Conservation (phyloP, 331 rosid species). For the Pyracantha coccinea region DNA sequence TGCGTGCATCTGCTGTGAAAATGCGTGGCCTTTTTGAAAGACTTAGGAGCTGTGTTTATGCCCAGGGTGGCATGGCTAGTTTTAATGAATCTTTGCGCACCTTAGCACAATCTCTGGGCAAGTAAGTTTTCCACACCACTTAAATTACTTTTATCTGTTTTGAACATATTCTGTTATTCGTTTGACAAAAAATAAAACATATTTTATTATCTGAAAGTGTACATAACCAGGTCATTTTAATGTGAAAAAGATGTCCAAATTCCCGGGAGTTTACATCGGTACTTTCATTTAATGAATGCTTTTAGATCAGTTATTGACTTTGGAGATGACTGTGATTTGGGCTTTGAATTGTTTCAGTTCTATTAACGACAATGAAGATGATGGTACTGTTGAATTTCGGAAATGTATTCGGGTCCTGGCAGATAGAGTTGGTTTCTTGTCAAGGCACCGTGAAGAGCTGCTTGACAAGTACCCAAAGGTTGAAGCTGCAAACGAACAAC, state of each 20-base stretch:
- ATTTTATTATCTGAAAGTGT: too few relatives aligned
- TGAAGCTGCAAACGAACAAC: conserved; percentile 76
- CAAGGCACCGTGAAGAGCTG: conserved; percentile 71
- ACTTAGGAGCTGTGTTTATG: conserved; percentile 59
- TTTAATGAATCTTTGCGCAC: conserved; percentile 63
- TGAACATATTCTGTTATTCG: neutral
- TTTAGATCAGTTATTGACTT: conserved; percentile 14
- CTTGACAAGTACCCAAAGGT: conserved; percentile 60
- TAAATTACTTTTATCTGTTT: neutral
- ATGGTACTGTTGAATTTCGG: conserved; percentile 67
- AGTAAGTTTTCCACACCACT: conserved; percentile 41
- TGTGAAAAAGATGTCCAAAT: neutral
- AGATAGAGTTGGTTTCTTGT: conserved; percentile 69
- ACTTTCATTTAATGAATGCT: neutral
- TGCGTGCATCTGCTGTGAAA: conserved; percentile 81
- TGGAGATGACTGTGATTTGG: conserved; percentile 1
- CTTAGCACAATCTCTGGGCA: conserved; percentile 78
- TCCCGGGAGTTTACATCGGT: neutral
- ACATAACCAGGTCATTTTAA: neutral
- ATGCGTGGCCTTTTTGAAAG: conserved; percentile 86
- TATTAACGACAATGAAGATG: conserved; percentile 74
- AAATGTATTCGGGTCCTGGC: conserved; percentile 71
- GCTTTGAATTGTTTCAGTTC: conserved; percentile 50
- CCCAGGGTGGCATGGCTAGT: conserved; percentile 63
- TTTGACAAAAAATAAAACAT: too few relatives aligned